A percentile compares a stretch with the other conserved stretches of the same genome.
Evolutionary conservation across 2,329 filamentous ascomycete species (phyloP).

Genomic region (Aureobasidium sp.): DNA sequence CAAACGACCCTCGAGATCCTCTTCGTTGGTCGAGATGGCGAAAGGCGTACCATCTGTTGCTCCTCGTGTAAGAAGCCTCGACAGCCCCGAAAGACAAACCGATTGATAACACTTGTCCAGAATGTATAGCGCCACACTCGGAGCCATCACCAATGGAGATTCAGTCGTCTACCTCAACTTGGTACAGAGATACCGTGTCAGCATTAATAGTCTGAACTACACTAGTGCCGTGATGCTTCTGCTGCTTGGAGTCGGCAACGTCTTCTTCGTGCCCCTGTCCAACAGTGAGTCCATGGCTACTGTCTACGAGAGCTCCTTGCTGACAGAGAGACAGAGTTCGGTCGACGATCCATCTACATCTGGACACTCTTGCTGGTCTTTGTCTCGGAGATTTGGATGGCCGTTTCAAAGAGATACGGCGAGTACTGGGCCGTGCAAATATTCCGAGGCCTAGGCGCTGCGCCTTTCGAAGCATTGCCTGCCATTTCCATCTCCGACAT

Average conservation of each 20-base stretch:
- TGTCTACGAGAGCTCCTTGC: background rate
- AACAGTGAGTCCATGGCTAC: slow-evolving; percentile 17
- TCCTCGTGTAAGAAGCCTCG: slow-evolving; percentile 13
- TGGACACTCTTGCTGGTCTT: slow-evolving; percentile 13
- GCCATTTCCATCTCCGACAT: slow-evolving; percentile 18
- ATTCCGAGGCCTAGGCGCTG: slow-evolving; percentile 17
- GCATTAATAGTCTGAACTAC: slow-evolving; percentile 18
- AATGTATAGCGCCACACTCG: slow-evolving; percentile 19
- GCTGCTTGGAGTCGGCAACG: slow-evolving; percentile 18
- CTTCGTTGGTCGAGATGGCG: slow-evolving; percentile 19
- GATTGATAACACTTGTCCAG: background rate
- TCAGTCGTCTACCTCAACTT: slow-evolving; percentile 20
- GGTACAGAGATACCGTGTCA: slow-evolving; percentile 14
- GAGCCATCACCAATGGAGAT: slow-evolving; percentile 21
- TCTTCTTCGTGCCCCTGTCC: slow-evolving; percentile 18
- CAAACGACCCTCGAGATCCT: slow-evolving; percentile 17
- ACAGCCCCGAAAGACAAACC: background rate
- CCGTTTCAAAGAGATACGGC: slow-evolving; percentile 17
- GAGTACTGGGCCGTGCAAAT: slow-evolving; percentile 18
- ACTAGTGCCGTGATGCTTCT: slow-evolving; percentile 15
- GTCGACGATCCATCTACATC: slow-evolving; percentile 18
- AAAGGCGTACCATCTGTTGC: slow-evolving; percentile 18
- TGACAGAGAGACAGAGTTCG: slow-evolving; percentile 13
- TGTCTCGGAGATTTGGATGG: slow-evolving; percentile 17
- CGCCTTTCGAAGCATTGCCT: slow-evolving; percentile 18